Percentiles rank a stretch among this genome's conserved stretches.
Conservation (phyloP, 441 rosid genomes). For the Capsella rubella region DNA sequence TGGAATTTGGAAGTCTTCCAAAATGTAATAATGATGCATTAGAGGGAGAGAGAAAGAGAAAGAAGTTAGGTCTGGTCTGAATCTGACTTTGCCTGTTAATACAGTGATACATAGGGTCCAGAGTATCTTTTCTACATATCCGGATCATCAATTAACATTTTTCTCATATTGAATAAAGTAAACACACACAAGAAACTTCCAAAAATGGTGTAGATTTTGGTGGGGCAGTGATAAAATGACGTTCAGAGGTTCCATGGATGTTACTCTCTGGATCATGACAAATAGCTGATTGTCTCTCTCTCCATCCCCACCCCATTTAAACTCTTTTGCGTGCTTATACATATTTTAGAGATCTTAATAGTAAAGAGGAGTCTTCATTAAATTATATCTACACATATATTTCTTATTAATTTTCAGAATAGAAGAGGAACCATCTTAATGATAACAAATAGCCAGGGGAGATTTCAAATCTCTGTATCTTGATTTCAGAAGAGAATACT, state of each 20-base stretch:
- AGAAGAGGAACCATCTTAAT: constrained; percentile 15
- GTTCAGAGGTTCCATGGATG: constrained; percentile 12
- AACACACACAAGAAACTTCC: constrained; percentile 20
- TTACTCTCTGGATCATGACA: constrained; percentile 20
- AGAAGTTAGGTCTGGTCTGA: neutral
- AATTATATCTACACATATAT: neutral
- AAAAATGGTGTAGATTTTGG: constrained; percentile 5
- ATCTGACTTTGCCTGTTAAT: constrained; percentile 34
- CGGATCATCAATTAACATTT: constrained; percentile 16
- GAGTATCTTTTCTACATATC: constrained; percentile 20
- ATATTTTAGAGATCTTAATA: constrained; percentile 7
- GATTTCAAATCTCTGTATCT: neutral
- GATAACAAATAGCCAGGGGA: constrained; percentile 14
- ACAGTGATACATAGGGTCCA: constrained; percentile 44
- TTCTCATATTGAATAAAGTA: constrained; percentile 15
- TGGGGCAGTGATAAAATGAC: constrained; percentile 25
- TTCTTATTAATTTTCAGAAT: neutral
- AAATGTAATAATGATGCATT: constrained; percentile 33
- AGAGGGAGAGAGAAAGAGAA: constrained; percentile 1
- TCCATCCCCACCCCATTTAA: too few relatives aligned
- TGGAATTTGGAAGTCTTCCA: constrained; percentile 3
- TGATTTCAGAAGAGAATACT: neutral
- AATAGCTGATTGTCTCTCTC: neutral
- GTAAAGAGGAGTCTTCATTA: neutral
- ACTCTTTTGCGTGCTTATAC: neutral